Percentiles rank a stretch among this genome's conserved stretches.
phyloP scores from a whole-genome alignment of 192 early-diverging fungal genomes.

The Backusella westeae region DNA sequence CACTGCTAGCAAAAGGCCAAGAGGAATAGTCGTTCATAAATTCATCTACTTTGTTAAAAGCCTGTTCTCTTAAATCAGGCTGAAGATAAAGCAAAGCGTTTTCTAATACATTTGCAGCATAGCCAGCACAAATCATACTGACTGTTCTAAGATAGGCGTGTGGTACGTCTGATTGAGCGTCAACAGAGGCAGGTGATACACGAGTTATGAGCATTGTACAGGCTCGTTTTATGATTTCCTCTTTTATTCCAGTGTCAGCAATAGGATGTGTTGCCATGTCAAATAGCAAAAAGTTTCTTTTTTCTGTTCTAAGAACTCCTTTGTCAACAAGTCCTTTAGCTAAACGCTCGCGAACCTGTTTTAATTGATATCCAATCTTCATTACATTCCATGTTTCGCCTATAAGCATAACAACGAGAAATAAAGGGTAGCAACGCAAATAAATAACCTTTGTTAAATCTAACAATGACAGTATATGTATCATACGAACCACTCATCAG shows the following conservation, averaged over 20 bases:
- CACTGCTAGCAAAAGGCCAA: slow-evolving; percentile 64
- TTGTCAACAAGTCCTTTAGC: slow-evolving; percentile 99
- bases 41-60: slow-evolving; percentile 87
- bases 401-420: slow-evolving; percentile 24
- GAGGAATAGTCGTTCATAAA: slow-evolving; percentile 83
- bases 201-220: slow-evolving; percentile 78
- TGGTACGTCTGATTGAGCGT: slow-evolving; percentile 51
- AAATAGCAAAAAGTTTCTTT: slow-evolving; percentile 93
- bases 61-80: slow-evolving; percentile 84
- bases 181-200: slow-evolving; percentile 51
- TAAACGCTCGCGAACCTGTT: slow-evolving; percentile 95
- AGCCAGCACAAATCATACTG: slow-evolving; percentile 90
- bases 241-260: slow-evolving; percentile 83
- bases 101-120: slow-evolving; percentile 96
- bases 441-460: neutral
- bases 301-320: slow-evolving; percentile 93
- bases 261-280: slow-evolving; percentile 99
- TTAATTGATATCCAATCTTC: slow-evolving; percentile 96
- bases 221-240: slow-evolving; percentile 79
- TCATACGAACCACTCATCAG: slow-evolving; percentile 82
- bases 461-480: neutral
- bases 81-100: slow-evolving; percentile 86
- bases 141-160: slow-evolving; percentile 72
- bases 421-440: neutral
- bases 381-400: slow-evolving; percentile 99